Conservation (phyloP, 345 rosid genomes). For the Brassica napus region DNA sequence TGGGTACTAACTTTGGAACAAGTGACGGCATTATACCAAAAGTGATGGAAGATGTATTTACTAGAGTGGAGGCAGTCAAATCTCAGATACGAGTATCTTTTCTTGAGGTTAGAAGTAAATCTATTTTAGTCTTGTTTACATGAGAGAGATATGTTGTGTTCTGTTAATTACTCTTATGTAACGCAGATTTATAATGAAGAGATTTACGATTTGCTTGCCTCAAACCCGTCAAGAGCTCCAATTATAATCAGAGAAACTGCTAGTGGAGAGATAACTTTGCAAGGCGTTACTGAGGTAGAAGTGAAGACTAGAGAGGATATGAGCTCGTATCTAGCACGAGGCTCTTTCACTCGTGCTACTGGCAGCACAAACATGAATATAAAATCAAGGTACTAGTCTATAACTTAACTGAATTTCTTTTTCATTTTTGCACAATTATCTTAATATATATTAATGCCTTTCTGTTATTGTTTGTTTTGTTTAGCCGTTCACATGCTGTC, state of each 20-base stretch:
- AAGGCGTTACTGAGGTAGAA: constrained; percentile 89
- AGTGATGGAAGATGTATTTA: background rate
- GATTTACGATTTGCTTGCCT: constrained; percentile 86
- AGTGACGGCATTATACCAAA: background rate
- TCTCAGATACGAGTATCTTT: background rate
- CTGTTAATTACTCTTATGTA: background rate
- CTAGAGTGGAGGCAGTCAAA: background rate
- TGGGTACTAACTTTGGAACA: background rate
- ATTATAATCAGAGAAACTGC: constrained; percentile 85
- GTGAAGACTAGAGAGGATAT: constrained; percentile 86
- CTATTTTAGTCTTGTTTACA: background rate
- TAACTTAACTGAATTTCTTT: background rate
- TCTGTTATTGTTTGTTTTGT: background rate
- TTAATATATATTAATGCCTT: background rate
- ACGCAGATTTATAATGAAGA: constrained; percentile 92
- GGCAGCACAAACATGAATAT: constrained; percentile 97
- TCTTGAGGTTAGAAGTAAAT: background rate
- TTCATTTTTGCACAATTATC: background rate
- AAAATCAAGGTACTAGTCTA: constrained; percentile 72
- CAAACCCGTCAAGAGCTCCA: constrained; percentile 61
- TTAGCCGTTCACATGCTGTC: constrained; percentile 95
- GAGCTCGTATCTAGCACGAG: constrained; percentile 68
- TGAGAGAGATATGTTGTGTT: background rate
- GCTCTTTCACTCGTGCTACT: constrained; percentile 84
- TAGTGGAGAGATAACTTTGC: constrained; percentile 85